Evolutionary conservation across 371 early-diverging fungal species (phyloP).

Genomic region (Mucor sp.): DNA sequence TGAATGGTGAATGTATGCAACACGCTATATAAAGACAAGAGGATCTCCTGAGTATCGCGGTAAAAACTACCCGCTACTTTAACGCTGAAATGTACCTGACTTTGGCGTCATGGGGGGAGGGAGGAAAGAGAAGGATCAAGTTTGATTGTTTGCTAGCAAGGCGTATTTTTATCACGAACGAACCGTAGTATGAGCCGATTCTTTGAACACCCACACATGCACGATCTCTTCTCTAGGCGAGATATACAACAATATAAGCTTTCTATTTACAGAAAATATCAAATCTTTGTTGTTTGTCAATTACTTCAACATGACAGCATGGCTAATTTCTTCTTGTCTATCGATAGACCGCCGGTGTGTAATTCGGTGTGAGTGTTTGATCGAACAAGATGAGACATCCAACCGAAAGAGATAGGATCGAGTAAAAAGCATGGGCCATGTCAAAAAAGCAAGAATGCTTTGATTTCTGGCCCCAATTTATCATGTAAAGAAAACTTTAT

Average conservation of each 20-base stretch:
- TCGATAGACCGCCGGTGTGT: background rate
- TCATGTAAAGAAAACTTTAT: background rate
- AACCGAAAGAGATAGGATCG: background rate
- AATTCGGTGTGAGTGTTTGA: background rate
- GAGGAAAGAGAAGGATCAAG: background rate
- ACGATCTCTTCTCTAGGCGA: no score
- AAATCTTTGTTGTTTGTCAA: background rate
- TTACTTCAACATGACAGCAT: background rate
- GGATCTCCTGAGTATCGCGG: slow-evolving; percentile 4
- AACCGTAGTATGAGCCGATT: background rate
- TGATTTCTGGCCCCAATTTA: background rate
- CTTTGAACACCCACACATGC: no score
- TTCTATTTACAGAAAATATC: background rate
- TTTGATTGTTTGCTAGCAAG: background rate
- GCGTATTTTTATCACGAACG: background rate
- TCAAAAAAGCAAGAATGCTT: background rate
- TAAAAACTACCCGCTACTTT: slow-evolving; percentile 4
- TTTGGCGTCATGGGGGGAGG: background rate
- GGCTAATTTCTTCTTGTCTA: background rate
- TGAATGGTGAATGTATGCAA: background rate
- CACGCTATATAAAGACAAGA: background rate
- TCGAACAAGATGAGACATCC: no score
- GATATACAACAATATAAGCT: background rate
- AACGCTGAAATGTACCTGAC: background rate
- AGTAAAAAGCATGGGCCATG: background rate